Base-by-base conservation (phyloP, 345 rosid genomes). In the Alliaria petiolata region DNA sequence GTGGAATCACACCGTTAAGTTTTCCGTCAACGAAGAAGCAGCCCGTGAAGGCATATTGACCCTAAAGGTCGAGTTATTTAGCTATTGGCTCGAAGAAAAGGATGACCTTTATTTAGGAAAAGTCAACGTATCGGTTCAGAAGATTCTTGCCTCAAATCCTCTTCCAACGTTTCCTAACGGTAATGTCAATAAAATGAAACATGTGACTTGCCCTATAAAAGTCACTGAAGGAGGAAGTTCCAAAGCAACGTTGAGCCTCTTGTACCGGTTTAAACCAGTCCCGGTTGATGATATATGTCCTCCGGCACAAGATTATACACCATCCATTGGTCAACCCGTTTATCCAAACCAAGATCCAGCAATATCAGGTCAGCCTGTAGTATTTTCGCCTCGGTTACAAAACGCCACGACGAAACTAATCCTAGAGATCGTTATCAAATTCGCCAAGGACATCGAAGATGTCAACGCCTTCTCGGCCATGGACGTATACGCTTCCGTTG, bases 1-100 rank as follows among this genome's bases (percentile, higher is more conserved):
- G 14, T 92, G 98, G 97, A 83, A 87, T 54, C 86, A 82, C 77
- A 85, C 85, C 3, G 65, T 84, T 7, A 90, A 81, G 67, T 87
- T 92, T 81, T 68, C 82, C 19, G 4, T 88, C 76, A 57, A 77
- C 20, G 86, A 83, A 50, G n/a, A 80, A n/a, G 55, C 75, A 44
- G 88, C 84, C 7, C 69, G 67, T 19, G 84, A 81, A 76, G 85
- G 82, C 65, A 70, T 77, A 17, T 75, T 83, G 3, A 75, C 50
- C 8, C 61, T 92, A 16, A 77, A 62, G 15, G 73, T 85, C 79
- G 77, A 82, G 85, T 74, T 92, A 69, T 85, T 77, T 19, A 79
- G 86, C 84, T 85, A 85, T 31, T 83, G 89, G 33, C 75, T 78
- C 34, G 69, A 87, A 1, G 85, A 88, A 1, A 90, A 90, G 13